Evolutionary conservation across 2,329 filamentous ascomycete species (phyloP).

Genomic region (Hymenoscyphus repandus): DNA sequence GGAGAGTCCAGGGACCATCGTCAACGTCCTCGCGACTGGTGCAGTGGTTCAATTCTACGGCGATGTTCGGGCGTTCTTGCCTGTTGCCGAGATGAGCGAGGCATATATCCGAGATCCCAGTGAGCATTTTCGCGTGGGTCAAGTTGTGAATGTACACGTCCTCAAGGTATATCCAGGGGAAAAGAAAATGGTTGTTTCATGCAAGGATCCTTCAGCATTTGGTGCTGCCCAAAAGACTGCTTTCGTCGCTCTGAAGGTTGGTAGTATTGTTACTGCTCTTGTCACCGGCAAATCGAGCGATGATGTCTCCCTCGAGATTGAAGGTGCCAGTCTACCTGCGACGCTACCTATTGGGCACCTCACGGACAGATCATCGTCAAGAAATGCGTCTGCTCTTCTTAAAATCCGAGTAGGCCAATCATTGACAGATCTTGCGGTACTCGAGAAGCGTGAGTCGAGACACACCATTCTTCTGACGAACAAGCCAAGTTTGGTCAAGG

Average conservation of each 20-base stretch:
- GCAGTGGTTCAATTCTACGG: constrained; percentile 94
- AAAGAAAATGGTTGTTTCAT: constrained; percentile 77
- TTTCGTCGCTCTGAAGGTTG: constrained; percentile 67
- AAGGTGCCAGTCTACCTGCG: constrained; percentile 69
- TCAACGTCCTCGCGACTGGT: constrained; percentile 72
- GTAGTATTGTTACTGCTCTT: constrained; percentile 69
- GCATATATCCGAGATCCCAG: constrained; percentile 85
- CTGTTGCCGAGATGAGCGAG: constrained; percentile 96
- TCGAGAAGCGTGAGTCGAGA: constrained; percentile 79
- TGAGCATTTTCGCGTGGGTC: constrained; percentile 83
- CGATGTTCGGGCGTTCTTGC: constrained; percentile 75
- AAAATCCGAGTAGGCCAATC: constrained; percentile 81
- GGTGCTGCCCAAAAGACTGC: constrained; percentile 70
- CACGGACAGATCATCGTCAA: constrained; percentile 76
- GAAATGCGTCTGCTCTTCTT: constrained; percentile 71
- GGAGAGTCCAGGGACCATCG: constrained; percentile 79
- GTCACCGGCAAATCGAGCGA: constrained; percentile 78
- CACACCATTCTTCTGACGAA: constrained; percentile 72
- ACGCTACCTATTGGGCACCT: constrained; percentile 73
- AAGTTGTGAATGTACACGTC: constrained; percentile 89
- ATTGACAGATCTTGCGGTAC: constrained; percentile 72
- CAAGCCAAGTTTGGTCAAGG: constrained; percentile 77
- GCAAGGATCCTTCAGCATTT: constrained; percentile 80
- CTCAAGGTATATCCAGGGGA: constrained; percentile 69
- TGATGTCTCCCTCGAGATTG: constrained; percentile 71